Base-by-base conservation (phyloP, 2,329 filamentous ascomycete genomes). In the Metarhizium brunneum region DNA sequence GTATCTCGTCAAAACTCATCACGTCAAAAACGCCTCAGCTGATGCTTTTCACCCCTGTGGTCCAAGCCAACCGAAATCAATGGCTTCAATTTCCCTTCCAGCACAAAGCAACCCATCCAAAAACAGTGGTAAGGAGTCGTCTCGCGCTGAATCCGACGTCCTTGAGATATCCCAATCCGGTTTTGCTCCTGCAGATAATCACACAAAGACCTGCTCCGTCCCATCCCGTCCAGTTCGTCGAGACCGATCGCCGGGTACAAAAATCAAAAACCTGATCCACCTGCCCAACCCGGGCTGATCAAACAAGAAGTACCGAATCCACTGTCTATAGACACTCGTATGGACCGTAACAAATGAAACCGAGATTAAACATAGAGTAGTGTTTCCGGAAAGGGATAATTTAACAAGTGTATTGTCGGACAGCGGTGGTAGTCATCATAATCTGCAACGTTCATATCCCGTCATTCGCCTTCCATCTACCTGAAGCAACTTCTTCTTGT, bases 1-100 rank as follows among this genome's bases (percentile, higher is more conserved):
- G 56, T 61, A 61, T 59, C 56, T 58, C 54, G 51, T 48, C 50
- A 57, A 57, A 50, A 49, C 48, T 53, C 42, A 50, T 54, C 42
- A 59, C 47, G 54, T 56, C 47, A 54, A 51, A 32, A 58, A 61
- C 57, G 58, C 60, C 57, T 59, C 53, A 55, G 50, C 58, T 57
- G 30, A 60, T 60, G 58, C 53, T 55, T 25, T 52, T 35, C 30
- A 20, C 38, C 38, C 30, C 47, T 20, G 42, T 30, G 18, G 14
- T n/a, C 32, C 48, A 20, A 25, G 29, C 11, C 49, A 38, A 48
- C 18, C 56, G 30, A 25, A 51, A 30, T 29, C 30, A 42, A 38
- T 53, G 48, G 47, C 42, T 29, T 38, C 36, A 25, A 47, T 45
- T 47, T 25, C 20, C 38, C 52, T 40, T 47, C 45, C 52, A 35